Percentiles rank a stretch among this genome's conserved stretches.
These are phyloP conservation scores for Penstemon eatonii DNA, from an alignment of 257 asterid species.

Conservation along the genomic window DNA sequence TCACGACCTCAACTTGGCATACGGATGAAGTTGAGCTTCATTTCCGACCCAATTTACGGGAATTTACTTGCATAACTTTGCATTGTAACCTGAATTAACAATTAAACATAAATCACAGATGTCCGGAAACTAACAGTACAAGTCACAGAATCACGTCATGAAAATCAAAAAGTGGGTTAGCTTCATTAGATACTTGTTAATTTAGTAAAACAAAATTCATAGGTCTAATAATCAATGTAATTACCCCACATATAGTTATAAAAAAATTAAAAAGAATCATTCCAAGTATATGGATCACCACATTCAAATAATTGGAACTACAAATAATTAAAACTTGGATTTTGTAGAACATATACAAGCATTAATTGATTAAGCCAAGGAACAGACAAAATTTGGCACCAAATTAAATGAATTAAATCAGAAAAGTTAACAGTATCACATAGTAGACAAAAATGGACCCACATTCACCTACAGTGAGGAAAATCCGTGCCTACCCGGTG, in stretches of 20 bases:
- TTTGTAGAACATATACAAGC: background rate
- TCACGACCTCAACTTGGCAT: no score
- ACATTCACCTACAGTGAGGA: no score
- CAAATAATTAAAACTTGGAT: background rate
- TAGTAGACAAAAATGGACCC: no score
- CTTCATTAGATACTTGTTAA: no score
- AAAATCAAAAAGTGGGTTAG: no score
- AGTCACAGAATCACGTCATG: no score
- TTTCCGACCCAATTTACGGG: background rate
- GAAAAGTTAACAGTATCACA: background rate
- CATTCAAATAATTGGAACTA: slow-evolving; percentile 13
- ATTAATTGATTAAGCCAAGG: no score
- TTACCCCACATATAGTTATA: background rate
- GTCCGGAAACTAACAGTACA: background rate
- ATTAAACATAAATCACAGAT: background rate
- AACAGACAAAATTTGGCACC: no score
- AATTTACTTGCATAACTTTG: slow-evolving; percentile 1
- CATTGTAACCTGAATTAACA: slow-evolving; percentile 30
- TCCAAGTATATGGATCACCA: background rate
- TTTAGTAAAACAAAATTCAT: no score
- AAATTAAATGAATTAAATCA: no score
- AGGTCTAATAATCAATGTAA: background rate
- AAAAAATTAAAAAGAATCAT: no score
- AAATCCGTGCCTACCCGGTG: no score
- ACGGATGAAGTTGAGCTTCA: background rate